Conservation (phyloP, 257 asterid species). For the Gentiana straminea region DNA sequence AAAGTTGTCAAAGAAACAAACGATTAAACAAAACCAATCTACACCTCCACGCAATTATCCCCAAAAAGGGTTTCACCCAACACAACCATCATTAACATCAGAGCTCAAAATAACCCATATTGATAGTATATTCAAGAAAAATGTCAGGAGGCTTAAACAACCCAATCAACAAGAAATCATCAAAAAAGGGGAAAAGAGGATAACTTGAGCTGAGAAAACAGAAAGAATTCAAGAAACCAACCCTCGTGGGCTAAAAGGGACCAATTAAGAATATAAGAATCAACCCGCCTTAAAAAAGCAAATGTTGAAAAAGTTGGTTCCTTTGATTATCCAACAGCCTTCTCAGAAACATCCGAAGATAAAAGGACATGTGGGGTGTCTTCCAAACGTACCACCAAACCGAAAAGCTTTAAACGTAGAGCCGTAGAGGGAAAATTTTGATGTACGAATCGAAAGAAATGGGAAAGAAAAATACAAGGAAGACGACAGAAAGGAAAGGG, state of each 20-base stretch:
- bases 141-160: constrained; percentile 23
- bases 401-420: constrained; percentile 1
- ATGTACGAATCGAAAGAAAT: background rate
- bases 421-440: too few species aligned
- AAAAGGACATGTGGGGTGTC: too few species aligned
- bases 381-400: background rate
- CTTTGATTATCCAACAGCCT: too few species aligned
- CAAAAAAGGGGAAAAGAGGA: constrained; percentile 16
- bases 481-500: background rate
- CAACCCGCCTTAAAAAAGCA: constrained; percentile 1
- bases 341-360: too few species aligned
- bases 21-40: constrained; percentile 10
- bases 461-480: constrained; percentile 1
- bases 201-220: constrained; percentile 18
- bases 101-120: constrained; percentile 15
- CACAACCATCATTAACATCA: constrained; percentile 1
- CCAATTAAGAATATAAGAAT: constrained; percentile 4
- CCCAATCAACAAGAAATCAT: constrained; percentile 43
- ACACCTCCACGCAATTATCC: constrained; percentile 18
- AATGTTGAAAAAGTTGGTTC: too few species aligned
- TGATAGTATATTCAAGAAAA: constrained; percentile 2
- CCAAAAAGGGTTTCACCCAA: constrained; percentile 18
- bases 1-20: constrained; percentile 30
- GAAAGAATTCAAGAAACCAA: constrained; percentile 3
- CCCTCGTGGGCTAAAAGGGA: constrained; percentile 5